Base-by-base conservation (phyloP, 495 filamentous ascomycete species). In the Astrocystis sublimbata region DNA sequence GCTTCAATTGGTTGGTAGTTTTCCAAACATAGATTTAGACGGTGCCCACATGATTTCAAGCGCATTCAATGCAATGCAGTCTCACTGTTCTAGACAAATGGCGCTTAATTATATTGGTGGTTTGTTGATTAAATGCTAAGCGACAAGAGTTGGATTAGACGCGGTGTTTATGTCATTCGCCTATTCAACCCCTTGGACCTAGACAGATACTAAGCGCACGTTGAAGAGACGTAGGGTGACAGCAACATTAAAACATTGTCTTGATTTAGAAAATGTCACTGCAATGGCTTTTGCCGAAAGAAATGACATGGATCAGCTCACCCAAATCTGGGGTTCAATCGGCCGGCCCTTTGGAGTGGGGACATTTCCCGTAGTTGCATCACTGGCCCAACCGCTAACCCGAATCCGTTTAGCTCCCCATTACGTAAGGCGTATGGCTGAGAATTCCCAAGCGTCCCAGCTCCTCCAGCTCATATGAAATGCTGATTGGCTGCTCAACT, bases 381-480 rank as follows among this genome's bases (percentile, higher is more conserved):
- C 7, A 13, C 12, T 56, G 52, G 52, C 52, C 52, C 23, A 56
- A 56, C n/a, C n/a, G n/a, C n/a, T n/a, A n/a, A n/a, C n/a, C n/a
- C n/a, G n/a, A n/a, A n/a, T n/a, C n/a, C n/a, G n/a, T n/a, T n/a
- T n/a, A n/a, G n/a, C n/a, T n/a, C n/a, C n/a, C n/a, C n/a, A n/a
- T n/a, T n/a, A n/a, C 19, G 33, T 40, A 53, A 30, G 8, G 24
- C 12, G 9, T 2, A 3, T 9, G 21, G 47, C 1, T 24, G 1
- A 7, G 6, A 8, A 5, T 7, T 31, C 23, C 15, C 26, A 43
- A 26, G 40, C 28, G 40, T 3, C 3, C 53, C 6, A 41, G 35
- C 23, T 41, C 38, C 35, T 23, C 54, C n/a, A n/a, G 42, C 21
- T 21, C 9, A n/a, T 2, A 28, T 23, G 12, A 33, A 35, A 57